Evolutionary conservation across 805 yeast species (phyloP).

Genomic region (Ogataea saltuana): DNA sequence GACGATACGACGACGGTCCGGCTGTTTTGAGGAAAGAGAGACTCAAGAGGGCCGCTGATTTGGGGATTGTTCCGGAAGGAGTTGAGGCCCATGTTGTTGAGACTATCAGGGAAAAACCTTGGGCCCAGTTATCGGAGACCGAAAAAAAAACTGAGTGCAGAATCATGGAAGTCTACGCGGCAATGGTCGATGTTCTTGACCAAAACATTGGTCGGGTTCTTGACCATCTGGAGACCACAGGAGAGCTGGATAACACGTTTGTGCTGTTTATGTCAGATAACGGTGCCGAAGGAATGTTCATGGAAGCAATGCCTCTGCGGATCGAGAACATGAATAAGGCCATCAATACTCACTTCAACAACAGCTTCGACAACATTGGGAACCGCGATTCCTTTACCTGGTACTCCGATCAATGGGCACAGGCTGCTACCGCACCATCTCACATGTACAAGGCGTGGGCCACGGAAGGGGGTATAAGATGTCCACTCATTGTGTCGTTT

Average conservation of each 20-base stretch:
- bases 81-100: slow-evolving; percentile 46
- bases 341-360: slow-evolving; percentile 42
- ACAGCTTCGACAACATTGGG: slow-evolving; percentile 49
- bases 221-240: slow-evolving; percentile 40
- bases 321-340: slow-evolving; percentile 29
- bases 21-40: slow-evolving; percentile 42
- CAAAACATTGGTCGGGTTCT: slow-evolving; percentile 51
- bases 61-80: slow-evolving; percentile 49
- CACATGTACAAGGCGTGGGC: slow-evolving; percentile 58
- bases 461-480: slow-evolving; percentile 60
- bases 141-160: slow-evolving; percentile 41
- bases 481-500: slow-evolving; percentile 51
- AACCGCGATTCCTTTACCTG: slow-evolving; percentile 47
- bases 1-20: slow-evolving; percentile 51
- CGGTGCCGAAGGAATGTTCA: slow-evolving; percentile 63
- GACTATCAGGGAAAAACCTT: slow-evolving; percentile 43
- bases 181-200: slow-evolving; percentile 61
- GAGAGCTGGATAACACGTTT: slow-evolving; percentile 54
- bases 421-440: slow-evolving; percentile 60
- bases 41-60: slow-evolving; percentile 40
- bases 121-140: slow-evolving; percentile 43
- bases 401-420: slow-evolving; percentile 62
- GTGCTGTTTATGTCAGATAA: slow-evolving; percentile 63
- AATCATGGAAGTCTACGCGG: slow-evolving; percentile 61
- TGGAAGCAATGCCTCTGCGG: slow-evolving; percentile 54